Conservation (phyloP, 2,329 filamentous ascomycete species). For the Plectosphaerella sp. region DNA sequence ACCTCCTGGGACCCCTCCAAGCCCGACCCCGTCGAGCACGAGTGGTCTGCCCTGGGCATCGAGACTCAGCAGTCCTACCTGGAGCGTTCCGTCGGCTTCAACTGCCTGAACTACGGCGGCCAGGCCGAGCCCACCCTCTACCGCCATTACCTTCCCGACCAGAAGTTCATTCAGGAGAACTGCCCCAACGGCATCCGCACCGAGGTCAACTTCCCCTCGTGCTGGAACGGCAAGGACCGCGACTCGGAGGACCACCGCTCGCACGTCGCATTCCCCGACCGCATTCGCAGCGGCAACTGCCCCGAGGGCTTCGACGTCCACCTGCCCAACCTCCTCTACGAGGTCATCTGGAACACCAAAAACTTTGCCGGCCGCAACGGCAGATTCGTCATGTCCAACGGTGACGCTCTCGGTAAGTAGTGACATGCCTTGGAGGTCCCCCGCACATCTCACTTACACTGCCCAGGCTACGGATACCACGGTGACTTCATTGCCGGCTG, state of each 20-base stretch:
- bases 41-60: conserved; percentile 60
- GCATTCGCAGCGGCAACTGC: conserved; percentile 73
- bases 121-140: conserved; percentile 68
- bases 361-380: conserved; percentile 59
- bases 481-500: conserved; percentile 80
- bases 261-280: conserved; percentile 74
- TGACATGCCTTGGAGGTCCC: background rate
- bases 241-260: conserved; percentile 51
- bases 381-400: conserved; percentile 71
- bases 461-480: conserved; percentile 66
- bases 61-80: conserved; percentile 63
- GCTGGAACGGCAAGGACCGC: conserved; percentile 72
- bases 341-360: conserved; percentile 77
- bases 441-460: conserved; percentile 28
- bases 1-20: conserved; percentile 62
- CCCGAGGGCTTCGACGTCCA: conserved; percentile 64
- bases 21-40: conserved; percentile 61
- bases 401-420: conserved; percentile 65
- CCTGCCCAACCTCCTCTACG: conserved; percentile 73
- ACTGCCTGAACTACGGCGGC: conserved; percentile 79
- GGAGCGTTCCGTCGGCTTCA: conserved; percentile 88
- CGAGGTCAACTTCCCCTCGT: conserved; percentile 84
- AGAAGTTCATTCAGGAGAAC: conserved; percentile 72
- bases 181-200: conserved; percentile 79
- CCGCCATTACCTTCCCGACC: conserved; percentile 78